Percentiles rank a stretch among this genome's conserved stretches.
phyloP scores from a whole-genome alignment of 208 protist genomes.

The Trypanosoma cruzi region DNA sequence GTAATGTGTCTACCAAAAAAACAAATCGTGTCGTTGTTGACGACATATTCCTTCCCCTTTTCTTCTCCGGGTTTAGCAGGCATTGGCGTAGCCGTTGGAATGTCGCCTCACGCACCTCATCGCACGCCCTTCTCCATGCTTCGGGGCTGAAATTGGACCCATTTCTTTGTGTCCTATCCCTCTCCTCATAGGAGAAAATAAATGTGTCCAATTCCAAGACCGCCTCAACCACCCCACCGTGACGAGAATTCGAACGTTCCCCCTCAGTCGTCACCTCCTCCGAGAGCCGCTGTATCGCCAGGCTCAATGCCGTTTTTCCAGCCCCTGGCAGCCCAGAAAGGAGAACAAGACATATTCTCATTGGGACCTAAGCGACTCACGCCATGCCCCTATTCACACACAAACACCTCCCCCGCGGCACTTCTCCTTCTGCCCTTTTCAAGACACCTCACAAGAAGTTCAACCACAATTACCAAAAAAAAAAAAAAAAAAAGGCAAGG shows the following conservation, averaged over 20 bases:
- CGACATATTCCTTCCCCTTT: neutral
- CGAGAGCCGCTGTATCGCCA: constrained; percentile 3
- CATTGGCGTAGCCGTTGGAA: constrained; percentile 4
- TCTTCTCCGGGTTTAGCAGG: neutral
- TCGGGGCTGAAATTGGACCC: constrained; percentile 25
- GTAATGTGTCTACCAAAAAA: constrained; percentile 84
- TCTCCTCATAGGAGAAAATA: constrained; percentile 14
- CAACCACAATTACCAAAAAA: neutral
- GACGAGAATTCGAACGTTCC: neutral
- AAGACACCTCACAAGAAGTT: neutral
- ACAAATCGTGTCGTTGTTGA: constrained; percentile 31
- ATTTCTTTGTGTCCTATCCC: neutral
- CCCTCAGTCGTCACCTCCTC: neutral
- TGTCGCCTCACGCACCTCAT: constrained; percentile 22
- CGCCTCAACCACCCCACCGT: constrained; percentile 7
- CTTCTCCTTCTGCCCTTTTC: neutral
- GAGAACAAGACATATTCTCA: constrained; percentile 43
- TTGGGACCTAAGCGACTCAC: neutral
- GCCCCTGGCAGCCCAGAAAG: constrained; percentile 64
- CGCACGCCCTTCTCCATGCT: constrained; percentile 27
- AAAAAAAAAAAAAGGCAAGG: constrained; percentile 2
- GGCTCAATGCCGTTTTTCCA: constrained; percentile 59
- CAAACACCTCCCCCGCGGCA: neutral
- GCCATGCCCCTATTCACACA: constrained; percentile 1
- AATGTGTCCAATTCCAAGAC: constrained; percentile 36